Evolutionary conservation across 768 basidiomycete species (phyloP).

Genomic region (Suillus subalutaceus): DNA sequence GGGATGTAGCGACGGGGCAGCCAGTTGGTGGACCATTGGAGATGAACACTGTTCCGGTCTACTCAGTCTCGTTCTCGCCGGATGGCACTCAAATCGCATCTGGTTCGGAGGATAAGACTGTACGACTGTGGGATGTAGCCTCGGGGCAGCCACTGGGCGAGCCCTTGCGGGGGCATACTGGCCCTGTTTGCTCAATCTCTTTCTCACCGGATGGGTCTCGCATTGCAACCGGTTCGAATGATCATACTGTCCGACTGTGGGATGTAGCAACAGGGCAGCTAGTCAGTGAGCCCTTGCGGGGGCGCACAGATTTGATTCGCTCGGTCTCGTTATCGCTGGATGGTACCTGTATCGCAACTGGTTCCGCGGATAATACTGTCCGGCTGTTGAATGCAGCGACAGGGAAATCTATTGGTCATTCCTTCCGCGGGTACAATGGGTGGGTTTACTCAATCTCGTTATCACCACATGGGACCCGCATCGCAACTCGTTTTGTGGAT

Average conservation of each 20-base stretch:
- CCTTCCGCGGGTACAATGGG: background rate
- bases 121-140: background rate
- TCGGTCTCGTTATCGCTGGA: background rate
- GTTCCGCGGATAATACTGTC: background rate
- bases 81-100: background rate
- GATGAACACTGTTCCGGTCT: background rate
- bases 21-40: background rate
- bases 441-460: background rate
- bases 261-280: background rate
- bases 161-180: background rate
- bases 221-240: background rate
- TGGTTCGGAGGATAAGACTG: background rate
- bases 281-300: background rate
- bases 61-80: background rate
- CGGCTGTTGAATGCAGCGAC: background rate
- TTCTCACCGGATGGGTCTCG: background rate
- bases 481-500: background rate
- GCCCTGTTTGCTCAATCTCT: background rate
- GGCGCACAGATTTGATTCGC: background rate
- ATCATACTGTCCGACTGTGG: background rate
- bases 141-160: background rate
- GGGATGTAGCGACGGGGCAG: constrained; percentile 2
- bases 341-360: background rate
- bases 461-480: background rate
- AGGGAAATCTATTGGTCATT: background rate